Evolutionary conservation across 2,329 filamentous ascomycete genomes (phyloP), one percentile per base, ranked within the genome.

Genomic region (Laburnicola sp.): DNA sequence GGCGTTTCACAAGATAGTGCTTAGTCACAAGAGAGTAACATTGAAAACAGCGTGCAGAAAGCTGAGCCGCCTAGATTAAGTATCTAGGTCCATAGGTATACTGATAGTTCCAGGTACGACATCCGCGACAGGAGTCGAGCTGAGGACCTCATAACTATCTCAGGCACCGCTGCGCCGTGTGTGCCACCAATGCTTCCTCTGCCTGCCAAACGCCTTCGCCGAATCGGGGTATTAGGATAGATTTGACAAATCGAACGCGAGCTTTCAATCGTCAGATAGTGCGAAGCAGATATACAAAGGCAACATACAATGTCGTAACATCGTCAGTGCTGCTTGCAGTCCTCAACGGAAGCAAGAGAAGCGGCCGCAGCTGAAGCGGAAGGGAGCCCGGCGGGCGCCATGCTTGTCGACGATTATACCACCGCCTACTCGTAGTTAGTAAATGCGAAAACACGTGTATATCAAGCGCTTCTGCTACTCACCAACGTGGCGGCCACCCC

Each of bases 321-420:
- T 63, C 60, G 57, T 64, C 42, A 60, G 46, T 40, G 23, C 38
- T 35, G 34, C 10, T 34, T 22, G 40, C 38, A 39, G 36, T 38
- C 44, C 80, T 70, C 65, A 81, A 51, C 75, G 73, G 70, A 81
- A 82, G 68, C 80, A 83, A 65, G 75, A 80, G 61, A 82, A 76
- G 36, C 75, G 73, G 38, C 80, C 78, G 55, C 75, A 69, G 30
- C 74, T 75, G 62, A 82, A 74, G 34, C 79, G 72, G 65, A 80
- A 82, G 4, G 80, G 78, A 25, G 79, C 78, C 45, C 78, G 72
- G 34, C 75, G 75, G 1, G 77, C 70, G 45, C 81, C 81, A 60
- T 82, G 75, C 59, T 76, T 76, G 69, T 82, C 78, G 51, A 78
- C 78, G 8, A 77, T 71, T 45, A 83, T 64, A 53, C 77, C 79